Base-by-base conservation (phyloP, 805 yeast genomes). In the Candida namnaoensis region DNA sequence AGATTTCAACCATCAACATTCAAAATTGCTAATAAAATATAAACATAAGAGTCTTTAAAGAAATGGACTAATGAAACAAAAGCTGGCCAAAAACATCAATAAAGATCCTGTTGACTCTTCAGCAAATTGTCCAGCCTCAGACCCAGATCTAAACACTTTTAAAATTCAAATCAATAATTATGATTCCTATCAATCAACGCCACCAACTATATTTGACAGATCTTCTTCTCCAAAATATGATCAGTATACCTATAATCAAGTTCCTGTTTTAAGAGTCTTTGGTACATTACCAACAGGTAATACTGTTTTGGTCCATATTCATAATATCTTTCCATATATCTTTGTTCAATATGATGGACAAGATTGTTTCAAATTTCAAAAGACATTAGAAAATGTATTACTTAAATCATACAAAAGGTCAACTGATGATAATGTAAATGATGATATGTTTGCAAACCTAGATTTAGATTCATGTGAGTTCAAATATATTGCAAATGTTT, bases 281-380 rank as follows among this genome's bases (percentile, higher is more conserved):
- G 98, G 97, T 0, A 69, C 76, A 11, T 47, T 82, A 1, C 69
- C 75, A 1, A 68, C 79, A 0, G 85, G 88, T 0, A 78, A 76
- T 48, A 74, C 76, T 27, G 69, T 71, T 10, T 49, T 74, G 12
- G 73, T 83, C 1, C 96, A 93, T 57, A 64, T 93, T 9, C 98
- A 90, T 62, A 90, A 91, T 34, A 75, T 76, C 15, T 86, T 71
- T 48, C 99, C 98, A 0, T 93, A 91, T 54, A 49, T 91, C 2
- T 88, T 72, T 54, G 66, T 90, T 3, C 77, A 75, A 32, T 81
- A 81, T 52, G 66, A 65, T 36, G 82, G 79, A 11, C 53, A 56
- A 14, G 65, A 66, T 42, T 60, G 81, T 27, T 47, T 60, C 3
- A 48, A 56, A 1, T 48, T 81, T 14, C 72, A 65, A 32, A 34